phyloP scores from a whole-genome alignment of 2,329 filamentous ascomycete species.

The Trichophyton mentagrophytes region DNA sequence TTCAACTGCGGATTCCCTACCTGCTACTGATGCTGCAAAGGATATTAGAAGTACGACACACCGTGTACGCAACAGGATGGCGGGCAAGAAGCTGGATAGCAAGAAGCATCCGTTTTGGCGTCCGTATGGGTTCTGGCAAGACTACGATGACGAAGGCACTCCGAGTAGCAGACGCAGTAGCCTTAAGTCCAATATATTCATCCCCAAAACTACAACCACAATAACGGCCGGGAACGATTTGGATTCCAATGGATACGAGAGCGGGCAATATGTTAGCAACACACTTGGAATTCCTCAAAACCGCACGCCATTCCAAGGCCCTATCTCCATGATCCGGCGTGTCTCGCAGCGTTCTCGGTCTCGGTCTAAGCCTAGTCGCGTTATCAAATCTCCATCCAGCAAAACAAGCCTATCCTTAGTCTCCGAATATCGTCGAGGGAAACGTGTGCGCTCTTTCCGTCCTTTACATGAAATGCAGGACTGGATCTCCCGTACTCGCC shows the following conservation, averaged over 20 bases:
- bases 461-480: slow-evolving; percentile 39
- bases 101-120: slow-evolving; percentile 50
- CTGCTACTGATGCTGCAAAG: neutral
- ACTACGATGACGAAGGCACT: slow-evolving; percentile 33
- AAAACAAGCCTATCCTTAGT: slow-evolving; percentile 22
- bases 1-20: slow-evolving; percentile 13
- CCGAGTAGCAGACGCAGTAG: slow-evolving; percentile 14
- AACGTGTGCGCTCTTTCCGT: slow-evolving; percentile 20
- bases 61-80: slow-evolving; percentile 31
- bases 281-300: slow-evolving; percentile 43
- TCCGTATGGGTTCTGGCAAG: slow-evolving; percentile 51
- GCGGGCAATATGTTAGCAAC: slow-evolving; percentile 38
- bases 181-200: neutral
- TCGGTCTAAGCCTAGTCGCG: slow-evolving; percentile 8
- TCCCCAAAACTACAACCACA: neutral
- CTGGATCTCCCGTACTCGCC: slow-evolving; percentile 33
- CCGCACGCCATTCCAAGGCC: slow-evolving; percentile 33
- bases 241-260: slow-evolving; percentile 17
- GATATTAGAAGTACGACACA: slow-evolving; percentile 17
- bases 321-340: slow-evolving; percentile 23
- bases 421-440: slow-evolving; percentile 12
- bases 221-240: slow-evolving; percentile 5
- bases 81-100: slow-evolving; percentile 34
- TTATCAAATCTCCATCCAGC: slow-evolving; percentile 1
- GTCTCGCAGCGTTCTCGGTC: slow-evolving; percentile 21